phyloP scores from a whole-genome alignment of 2,329 filamentous ascomycete species.

The Nigrospora osmanthi region DNA sequence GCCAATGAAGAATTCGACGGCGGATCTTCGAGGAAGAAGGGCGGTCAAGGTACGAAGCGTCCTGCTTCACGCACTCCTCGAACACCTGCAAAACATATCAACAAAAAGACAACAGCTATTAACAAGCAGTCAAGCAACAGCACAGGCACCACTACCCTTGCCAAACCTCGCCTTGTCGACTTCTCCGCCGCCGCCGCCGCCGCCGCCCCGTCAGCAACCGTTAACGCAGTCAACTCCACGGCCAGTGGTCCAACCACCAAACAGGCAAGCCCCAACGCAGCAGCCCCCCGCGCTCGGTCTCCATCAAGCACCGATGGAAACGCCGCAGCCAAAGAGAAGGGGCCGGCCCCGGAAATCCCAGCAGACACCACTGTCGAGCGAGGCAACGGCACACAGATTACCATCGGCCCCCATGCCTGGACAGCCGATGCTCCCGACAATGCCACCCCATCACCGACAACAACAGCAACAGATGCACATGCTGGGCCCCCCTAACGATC shows the following conservation, averaged over 20 bases:
- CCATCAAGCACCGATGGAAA: too few relatives aligned
- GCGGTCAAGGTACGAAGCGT: constrained; percentile 15
- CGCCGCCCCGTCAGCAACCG: too few relatives aligned
- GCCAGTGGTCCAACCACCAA: not conserved
- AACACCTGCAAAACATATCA: not conserved
- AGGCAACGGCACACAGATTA: constrained; percentile 1
- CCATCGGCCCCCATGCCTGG: constrained; percentile 12
- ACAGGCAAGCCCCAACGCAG: too few relatives aligned
- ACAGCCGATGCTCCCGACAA: constrained; percentile 4
- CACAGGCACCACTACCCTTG: not conserved
- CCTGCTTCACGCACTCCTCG: constrained; percentile 4
- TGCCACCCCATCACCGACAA: not conserved
- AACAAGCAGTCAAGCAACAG: constrained; percentile 12
- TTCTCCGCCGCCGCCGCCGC: too few relatives aligned
- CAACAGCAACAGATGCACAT: not conserved
- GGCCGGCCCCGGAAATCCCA: constrained; percentile 1
- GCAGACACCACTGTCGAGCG: not conserved
- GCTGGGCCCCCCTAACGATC: too few relatives aligned
- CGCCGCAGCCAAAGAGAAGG: not conserved
- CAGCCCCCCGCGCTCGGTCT: too few relatives aligned
- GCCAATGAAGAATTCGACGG: constrained; percentile 3
- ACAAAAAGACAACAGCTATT: constrained; percentile 10
- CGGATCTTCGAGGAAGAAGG: constrained; percentile 4
- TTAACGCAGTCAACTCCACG: not conserved
- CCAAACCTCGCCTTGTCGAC: too few relatives aligned